Evolutionary conservation across 108 stramenopile genomes (phyloP), one percentile per base, ranked within the genome.

Genomic region (Fragilariopsis cylindrus): DNA sequence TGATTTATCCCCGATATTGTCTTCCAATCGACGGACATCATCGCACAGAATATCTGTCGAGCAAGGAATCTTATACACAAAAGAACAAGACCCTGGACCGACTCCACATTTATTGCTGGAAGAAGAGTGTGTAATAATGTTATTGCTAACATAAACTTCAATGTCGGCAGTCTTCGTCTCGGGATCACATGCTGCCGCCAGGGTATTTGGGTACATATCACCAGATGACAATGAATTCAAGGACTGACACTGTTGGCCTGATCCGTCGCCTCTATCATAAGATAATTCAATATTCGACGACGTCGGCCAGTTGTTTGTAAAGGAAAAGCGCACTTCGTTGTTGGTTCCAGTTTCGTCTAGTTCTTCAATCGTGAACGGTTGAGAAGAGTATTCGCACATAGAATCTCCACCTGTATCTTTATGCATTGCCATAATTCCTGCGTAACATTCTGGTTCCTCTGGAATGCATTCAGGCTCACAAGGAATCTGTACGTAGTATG

Each of bases 301-400:
- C 4, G 58, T 60, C n/a, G 58, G 58, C 58, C 58, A 60, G 19
- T 21, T 60, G n/a, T 60, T 60, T 60, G 39, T 30, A 21, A 60
- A 60, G 6, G 58, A 60, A 60, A 60, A 60, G 16, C 58, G 58
- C 11, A 60, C 58, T 60, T 60, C 58, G 41, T 60, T 60, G 41
- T 60, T 60, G 15, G 58, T 41, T 60, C 58, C 58, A 30, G 58
- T 41, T 41, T 60, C 58, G 21, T 60, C 58, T 60, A 60, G 19
- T 60, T 18, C 58, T 60, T 60, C 58, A 9, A 60, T 60, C 9
- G 58, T 60, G 4, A 60, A 60, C 41, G 58, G 58, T 60, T 60
- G 58, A 9, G 58, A 60, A 30, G 58, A 60, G 8, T 8, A 9
- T 19, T 60, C 58, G 21, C 58, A 60, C 58, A 60, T 60, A 9